phyloP scores from a whole-genome alignment of 331 rosid genomes.

The Dryas integrifolia region DNA sequence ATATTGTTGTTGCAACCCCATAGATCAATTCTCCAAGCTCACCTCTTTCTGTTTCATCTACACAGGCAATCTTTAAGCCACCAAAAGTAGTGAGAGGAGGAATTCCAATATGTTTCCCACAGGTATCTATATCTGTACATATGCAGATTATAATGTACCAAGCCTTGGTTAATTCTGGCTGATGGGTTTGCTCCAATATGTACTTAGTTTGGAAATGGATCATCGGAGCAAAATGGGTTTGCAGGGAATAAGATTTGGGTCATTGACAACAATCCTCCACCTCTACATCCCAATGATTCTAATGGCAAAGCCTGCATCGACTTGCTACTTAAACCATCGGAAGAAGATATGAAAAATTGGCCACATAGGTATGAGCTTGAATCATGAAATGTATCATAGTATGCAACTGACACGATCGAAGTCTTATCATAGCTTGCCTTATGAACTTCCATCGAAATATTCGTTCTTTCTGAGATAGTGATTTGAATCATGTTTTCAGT shows the following conservation, averaged over 20 bases:
- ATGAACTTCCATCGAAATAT: not conserved
- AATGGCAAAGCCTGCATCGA: constrained; percentile 53
- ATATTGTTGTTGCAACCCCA: not conserved
- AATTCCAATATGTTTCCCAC: constrained; percentile 91
- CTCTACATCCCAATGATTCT: constrained; percentile 43
- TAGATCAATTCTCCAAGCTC: not conserved
- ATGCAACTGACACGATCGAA: too few species aligned
- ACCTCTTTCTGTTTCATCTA: constrained; percentile 7
- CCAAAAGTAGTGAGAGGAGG: constrained; percentile 88
- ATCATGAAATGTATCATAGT: not conserved
- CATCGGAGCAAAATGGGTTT: constrained; percentile 83
- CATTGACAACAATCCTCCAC: constrained; percentile 67
- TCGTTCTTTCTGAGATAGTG: not conserved
- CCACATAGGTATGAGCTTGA: constrained; percentile 56
- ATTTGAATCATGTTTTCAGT: constrained; percentile 36
- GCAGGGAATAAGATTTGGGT: constrained; percentile 77
- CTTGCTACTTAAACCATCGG: constrained; percentile 70
- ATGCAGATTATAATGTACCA: not conserved
- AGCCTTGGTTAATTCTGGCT: not conserved
- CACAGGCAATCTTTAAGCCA: constrained; percentile 68
- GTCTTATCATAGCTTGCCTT: not conserved
- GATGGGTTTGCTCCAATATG: constrained; percentile 10
- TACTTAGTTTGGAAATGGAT: constrained; percentile 67
- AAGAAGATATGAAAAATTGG: constrained; percentile 74
- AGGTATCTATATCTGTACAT: constrained; percentile 38